Conservation (phyloP, 176 grass and related monocot species). For the Musa troglodytarum region DNA sequence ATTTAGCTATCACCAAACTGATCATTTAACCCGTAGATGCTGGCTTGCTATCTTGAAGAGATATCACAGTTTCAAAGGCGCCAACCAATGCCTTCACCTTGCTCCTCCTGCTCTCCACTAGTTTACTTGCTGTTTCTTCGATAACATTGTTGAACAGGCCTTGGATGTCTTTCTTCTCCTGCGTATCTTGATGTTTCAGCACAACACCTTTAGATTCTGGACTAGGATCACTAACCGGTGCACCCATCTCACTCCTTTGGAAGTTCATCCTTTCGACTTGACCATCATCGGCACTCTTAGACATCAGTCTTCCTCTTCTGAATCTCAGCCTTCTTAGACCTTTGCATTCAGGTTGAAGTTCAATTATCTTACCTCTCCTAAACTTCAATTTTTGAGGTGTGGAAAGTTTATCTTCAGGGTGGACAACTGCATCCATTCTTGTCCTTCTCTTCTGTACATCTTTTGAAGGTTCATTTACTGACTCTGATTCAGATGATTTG, state of each 20-base stretch:
- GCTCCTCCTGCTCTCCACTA: conserved; percentile 73
- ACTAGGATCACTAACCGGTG: conserved; percentile 17
- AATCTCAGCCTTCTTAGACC: conserved; percentile 58
- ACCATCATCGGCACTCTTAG: conserved; percentile 24
- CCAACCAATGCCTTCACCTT: conserved; percentile 93
- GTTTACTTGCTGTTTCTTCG: conserved; percentile 83
- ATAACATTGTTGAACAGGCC: conserved; percentile 87
- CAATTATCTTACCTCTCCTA: conserved; percentile 53
- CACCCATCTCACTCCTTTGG: conserved; percentile 23
- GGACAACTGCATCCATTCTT: conserved; percentile 23
- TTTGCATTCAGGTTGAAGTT: conserved; percentile 37
- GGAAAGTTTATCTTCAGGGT: conserved; percentile 32
- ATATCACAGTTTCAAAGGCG: conserved; percentile 94
- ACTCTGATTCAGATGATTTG: conserved; percentile 36
- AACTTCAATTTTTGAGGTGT: conserved; percentile 70
- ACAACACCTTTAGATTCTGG: conserved; percentile 38
- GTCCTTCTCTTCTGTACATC: conserved; percentile 13
- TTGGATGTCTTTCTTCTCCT: conserved; percentile 73
- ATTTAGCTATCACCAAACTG: not conserved
- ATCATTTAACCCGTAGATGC: conserved; percentile 27
- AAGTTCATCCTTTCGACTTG: conserved; percentile 33
- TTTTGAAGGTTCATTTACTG: conserved; percentile 28
- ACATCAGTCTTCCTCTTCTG: conserved; percentile 34
- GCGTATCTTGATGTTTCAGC: conserved; percentile 58
- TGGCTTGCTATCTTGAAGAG: conserved; percentile 71